phyloP scores from a whole-genome alignment of 768 basidiomycete genomes.

The Auriculariales sp. region DNA sequence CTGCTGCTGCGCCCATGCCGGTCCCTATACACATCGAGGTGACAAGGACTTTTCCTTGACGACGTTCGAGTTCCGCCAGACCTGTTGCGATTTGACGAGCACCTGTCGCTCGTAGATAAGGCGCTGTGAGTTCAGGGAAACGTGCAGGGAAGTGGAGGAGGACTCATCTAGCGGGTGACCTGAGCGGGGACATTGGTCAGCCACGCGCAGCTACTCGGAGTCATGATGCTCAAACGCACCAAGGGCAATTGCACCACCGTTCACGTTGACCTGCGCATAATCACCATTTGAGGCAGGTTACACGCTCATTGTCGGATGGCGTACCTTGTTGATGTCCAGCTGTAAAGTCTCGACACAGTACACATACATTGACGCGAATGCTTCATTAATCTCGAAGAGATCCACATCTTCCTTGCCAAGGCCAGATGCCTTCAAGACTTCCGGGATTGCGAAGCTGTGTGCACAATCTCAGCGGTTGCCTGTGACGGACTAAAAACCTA shows the following conservation, averaged over 20 bases:
- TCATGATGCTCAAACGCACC: too few relatives aligned
- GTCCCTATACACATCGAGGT: conserved; percentile 73
- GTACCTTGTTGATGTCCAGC: conserved; percentile 37
- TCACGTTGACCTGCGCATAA: conserved; percentile 51
- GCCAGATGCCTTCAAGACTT: conserved; percentile 52
- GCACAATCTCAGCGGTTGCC: conserved; percentile 30
- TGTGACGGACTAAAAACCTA: conserved; percentile 6
- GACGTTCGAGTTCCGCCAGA: conserved; percentile 64
- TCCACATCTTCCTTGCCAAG: conserved; percentile 58
- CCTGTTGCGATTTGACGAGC: conserved; percentile 79
- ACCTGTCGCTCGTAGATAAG: conserved; percentile 22
- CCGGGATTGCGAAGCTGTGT: conserved; percentile 71
- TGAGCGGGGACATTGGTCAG: conserved; percentile 3
- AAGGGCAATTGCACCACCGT: conserved; percentile 82
- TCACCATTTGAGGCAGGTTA: conserved; percentile 18
- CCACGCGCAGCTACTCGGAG: conserved; percentile 13
- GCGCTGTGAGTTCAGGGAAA: conserved; percentile 7
- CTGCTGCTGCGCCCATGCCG: conserved; percentile 78
- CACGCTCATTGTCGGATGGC: conserved; percentile 41
- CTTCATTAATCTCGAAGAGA: conserved; percentile 85
- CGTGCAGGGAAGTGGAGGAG: not conserved
- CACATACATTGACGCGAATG: conserved; percentile 73
- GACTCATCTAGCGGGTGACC: conserved; percentile 49
- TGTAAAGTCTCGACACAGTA: conserved; percentile 56
- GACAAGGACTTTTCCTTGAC: conserved; percentile 53